Evolutionary conservation across 2,329 filamentous ascomycete genomes (phyloP), one percentile per base, ranked within the genome.

Genomic region (Ceratocystis albifundus): DNA sequence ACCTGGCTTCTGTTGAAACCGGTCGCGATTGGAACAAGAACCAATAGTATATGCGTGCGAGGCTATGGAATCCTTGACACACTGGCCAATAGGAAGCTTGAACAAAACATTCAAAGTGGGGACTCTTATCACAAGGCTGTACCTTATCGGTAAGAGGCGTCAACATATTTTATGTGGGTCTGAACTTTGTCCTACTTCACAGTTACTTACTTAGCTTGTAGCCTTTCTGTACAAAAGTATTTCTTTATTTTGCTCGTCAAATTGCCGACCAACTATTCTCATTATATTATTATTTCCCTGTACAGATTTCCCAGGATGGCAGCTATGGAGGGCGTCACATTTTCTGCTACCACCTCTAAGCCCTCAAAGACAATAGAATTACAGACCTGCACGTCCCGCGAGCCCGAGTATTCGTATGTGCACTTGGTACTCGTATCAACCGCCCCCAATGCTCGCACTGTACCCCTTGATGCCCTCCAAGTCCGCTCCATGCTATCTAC

Each of bases 401-500:
- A 74, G 28, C 80, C 83, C 1, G 75, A 77, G 3, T 84, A 80
- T 72, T 79, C 83, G 59, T 87, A 86, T 73, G 79, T 77, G 36
- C 82, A 84, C 68, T 76, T 87, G 0, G 75, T 82, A 69, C 75
- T 84, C 57, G 71, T 74, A 45, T 64, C 65, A 36, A 15, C 64
- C 3, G 17, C 48, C 67, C 69, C 25, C 3, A 20, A 57, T 36
- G 67, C 70, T 15, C 68, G 69, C 44, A 59, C 62, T 15, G 62
- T 65, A 2, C 57, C 69, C 1, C 76, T 89, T 4, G 88, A 91
- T 74, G 76, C 79, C 2, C 76, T 90, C 2, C 85, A 85, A 46
- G 78, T 82, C 20, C 83, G 83, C 44, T 78, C 84, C 0, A 85
- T 88, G 71, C 82, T 88, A 70, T 83, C 81, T 1, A 74, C 80